Base-by-base conservation (phyloP, 1,284 basidiomycete genomes). In the Leucoagaricus sp. region DNA sequence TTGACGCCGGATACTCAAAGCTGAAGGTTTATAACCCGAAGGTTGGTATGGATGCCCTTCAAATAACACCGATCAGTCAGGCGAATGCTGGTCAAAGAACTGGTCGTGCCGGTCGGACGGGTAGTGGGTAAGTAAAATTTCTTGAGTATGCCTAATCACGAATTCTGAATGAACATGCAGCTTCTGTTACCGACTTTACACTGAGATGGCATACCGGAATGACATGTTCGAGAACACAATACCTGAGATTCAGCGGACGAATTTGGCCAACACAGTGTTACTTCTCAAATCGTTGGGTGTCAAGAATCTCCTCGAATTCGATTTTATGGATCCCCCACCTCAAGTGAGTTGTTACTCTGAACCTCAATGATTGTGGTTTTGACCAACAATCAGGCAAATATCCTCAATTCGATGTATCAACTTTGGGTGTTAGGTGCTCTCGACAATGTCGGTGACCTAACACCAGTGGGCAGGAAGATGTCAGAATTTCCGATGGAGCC, bases 321-420 rank as follows among this genome's bases (percentile, higher is more conserved):
- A 99, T 75, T 99, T 99, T 69, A 99, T 99, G 97, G 97, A 99
- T 71, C 97, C 97, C 8, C 97, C 97, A 10, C 96, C 73, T 76
- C 77, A 96, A 87, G 84, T 85, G 62, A 49, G 85, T 82, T 21
- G 60, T 19, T 26, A n/a, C 17, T 69, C 34, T 76, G 79, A 62
- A 79, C 79, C 80, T 76, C 77, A 77, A 63, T 76, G 76, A 38
- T 15, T 21, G 3, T 19, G 17, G 8, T 3, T n/a, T 77, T 75
- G 8, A 77, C 75, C 46, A 9, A 49, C 12, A 15, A 57, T 1
- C 64, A 93, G 86, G 92, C 91, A 58, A 96, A 96, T 69, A 96
- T 96, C 64, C 78, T 96, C 48, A 98, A 97, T 70, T 97, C 94
- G 2, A 98, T 98, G 96, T 98, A 98, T 72, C 96, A 98, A 72